Evolutionary conservation across 2,329 filamentous ascomycete genomes (phyloP).

Genomic region (Cercospora sesami): DNA sequence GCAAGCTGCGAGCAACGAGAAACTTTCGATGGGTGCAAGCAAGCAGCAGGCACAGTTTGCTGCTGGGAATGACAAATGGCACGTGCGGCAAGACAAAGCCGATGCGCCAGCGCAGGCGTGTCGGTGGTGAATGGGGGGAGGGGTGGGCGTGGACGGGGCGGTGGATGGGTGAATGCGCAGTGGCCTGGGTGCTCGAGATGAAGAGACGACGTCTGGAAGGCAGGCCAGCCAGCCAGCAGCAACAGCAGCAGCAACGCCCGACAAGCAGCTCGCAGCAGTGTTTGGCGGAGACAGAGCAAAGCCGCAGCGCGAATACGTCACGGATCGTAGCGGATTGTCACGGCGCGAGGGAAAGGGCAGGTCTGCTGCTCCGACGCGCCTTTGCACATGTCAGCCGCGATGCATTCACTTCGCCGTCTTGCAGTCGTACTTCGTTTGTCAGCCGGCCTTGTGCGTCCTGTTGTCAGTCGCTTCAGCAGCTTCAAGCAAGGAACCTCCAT

Average conservation of each 20-base stretch:
- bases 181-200: not conserved
- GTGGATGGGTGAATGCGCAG: not conserved
- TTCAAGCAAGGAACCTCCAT: not conserved
- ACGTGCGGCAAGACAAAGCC: slow-evolving; percentile 10
- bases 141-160: not conserved
- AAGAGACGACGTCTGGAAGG: not conserved
- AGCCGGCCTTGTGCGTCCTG: not conserved
- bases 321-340: not conserved
- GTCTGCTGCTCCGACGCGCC: not conserved
- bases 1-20: not conserved
- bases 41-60: slow-evolving; percentile 1
- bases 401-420: not conserved
- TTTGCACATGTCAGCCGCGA: not conserved
- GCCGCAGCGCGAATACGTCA: not conserved
- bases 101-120: slow-evolving; percentile 15
- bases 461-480: not conserved
- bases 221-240: not conserved
- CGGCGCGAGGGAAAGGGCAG: not conserved
- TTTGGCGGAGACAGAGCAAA: not conserved
- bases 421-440: not conserved
- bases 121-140: slow-evolving; percentile 1
- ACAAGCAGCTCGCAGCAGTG: not conserved
- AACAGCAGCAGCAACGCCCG: not conserved
- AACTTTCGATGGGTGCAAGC: slow-evolving; percentile 4
- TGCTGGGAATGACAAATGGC: slow-evolving; percentile 12